Percentiles rank a stretch among this genome's conserved stretches.
Evolutionary conservation across 1,284 basidiomycete genomes (phyloP).

Genomic region (Trichosporon asahii): DNA sequence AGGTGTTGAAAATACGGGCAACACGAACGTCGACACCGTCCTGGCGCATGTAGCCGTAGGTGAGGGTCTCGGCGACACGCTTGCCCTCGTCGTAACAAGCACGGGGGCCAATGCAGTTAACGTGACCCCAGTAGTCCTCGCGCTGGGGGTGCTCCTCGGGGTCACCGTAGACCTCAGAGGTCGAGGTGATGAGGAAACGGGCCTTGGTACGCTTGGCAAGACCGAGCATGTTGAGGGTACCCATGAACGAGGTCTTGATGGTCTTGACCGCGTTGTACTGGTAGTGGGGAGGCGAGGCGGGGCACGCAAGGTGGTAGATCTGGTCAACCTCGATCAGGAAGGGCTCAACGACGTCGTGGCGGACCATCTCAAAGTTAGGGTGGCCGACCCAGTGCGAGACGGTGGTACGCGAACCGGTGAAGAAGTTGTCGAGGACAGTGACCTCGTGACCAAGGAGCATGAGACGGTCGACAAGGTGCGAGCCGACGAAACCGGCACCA

Average conservation of each 20-base stretch:
- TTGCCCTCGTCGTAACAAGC: constrained; percentile 99
- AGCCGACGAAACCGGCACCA: constrained; percentile 95
- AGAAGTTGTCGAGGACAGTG: constrained; percentile 96
- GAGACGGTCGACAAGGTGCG: constrained; percentile 91
- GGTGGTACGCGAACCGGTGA: constrained; percentile 92
- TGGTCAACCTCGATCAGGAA: constrained; percentile 98
- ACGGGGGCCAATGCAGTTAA: constrained; percentile 93
- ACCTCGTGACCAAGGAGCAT: constrained; percentile 98
- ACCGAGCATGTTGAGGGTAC: constrained; percentile 95
- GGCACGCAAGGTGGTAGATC: constrained; percentile 95
- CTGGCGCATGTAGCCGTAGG: constrained; percentile 90
- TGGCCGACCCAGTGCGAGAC: constrained; percentile 88
- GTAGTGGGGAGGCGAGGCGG: constrained; percentile 91
- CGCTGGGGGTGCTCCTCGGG: constrained; percentile 94
- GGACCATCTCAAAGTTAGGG: constrained; percentile 95
- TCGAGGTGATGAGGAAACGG: constrained; percentile 90
- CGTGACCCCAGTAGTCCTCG: constrained; percentile 96
- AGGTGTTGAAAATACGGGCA: constrained; percentile 85
- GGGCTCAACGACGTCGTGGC: constrained; percentile 93
- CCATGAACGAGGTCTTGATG: constrained; percentile 96
- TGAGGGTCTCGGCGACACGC: constrained; percentile 89
- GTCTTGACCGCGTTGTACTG: constrained; percentile 95
- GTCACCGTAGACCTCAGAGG: constrained; percentile 92
- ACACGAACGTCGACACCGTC: constrained; percentile 93
- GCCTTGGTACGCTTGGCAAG: constrained; percentile 97